Evolutionary conservation across 352 stramenopile species (phyloP).

Genomic region (Globisporangium sylvaticum): DNA sequence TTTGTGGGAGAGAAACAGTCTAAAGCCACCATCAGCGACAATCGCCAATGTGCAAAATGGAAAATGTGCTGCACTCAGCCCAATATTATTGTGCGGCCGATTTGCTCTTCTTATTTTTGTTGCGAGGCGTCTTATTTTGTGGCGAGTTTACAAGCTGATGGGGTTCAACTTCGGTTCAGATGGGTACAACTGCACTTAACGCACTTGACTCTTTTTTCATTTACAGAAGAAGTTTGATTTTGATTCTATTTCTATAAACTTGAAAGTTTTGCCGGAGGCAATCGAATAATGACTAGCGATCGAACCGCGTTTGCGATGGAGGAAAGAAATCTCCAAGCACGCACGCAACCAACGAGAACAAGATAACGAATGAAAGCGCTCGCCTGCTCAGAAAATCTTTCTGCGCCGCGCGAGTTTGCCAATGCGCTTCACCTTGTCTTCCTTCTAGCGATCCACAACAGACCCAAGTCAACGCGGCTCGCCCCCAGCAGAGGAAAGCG

Average conservation of each 20-base stretch:
- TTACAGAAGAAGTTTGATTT: not conserved
- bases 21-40: not conserved
- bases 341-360: too few species aligned
- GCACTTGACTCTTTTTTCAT: not conserved
- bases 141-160: not conserved
- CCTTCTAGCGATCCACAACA: too few species aligned
- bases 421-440: too few species aligned
- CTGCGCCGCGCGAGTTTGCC: too few species aligned
- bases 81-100: not conserved
- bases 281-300: too few species aligned
- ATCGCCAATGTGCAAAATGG: not conserved
- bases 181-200: not conserved
- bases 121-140: not conserved
- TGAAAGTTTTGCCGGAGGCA: too few species aligned
- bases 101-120: not conserved
- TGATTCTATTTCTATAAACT: too few species aligned
- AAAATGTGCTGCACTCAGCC: not conserved
- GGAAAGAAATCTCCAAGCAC: too few species aligned
- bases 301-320: too few species aligned
- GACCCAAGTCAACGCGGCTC: not conserved
- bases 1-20: not conserved
- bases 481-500: not conserved
- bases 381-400: too few species aligned
- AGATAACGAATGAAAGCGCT: too few species aligned
- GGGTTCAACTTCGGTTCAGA: not conserved